Conservation (phyloP, 2,329 filamentous ascomycete genomes). For the Zopfia rhizophila region DNA sequence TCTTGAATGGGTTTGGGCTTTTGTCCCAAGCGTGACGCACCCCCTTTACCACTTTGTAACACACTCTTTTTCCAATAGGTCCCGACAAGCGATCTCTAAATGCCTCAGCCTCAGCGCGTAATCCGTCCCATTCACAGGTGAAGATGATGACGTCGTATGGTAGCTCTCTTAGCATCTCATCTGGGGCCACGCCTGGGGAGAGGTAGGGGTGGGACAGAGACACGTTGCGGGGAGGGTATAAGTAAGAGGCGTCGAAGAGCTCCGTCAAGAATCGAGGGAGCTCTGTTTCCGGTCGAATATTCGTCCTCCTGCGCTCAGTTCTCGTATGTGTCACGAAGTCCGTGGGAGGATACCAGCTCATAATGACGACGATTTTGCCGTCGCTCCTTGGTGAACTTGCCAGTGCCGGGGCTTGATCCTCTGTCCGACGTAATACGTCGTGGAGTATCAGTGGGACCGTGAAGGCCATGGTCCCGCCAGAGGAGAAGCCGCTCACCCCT, state of each 20-base stretch:
- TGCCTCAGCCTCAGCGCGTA: conserved; percentile 65
- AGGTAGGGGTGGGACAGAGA: conserved; percentile 63
- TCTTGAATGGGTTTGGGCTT: conserved; percentile 64
- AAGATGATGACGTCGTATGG: conserved; percentile 66
- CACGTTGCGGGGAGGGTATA: conserved; percentile 54
- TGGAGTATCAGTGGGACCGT: conserved; percentile 66
- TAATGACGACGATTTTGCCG: conserved; percentile 61
- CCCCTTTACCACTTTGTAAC: conserved; percentile 64
- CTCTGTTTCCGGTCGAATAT: conserved; percentile 58
- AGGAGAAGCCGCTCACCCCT: conserved; percentile 66
- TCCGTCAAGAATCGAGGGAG: conserved; percentile 55
- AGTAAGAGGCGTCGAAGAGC: conserved; percentile 55
- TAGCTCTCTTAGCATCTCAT: conserved; percentile 59
- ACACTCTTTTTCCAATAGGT: conserved; percentile 61
- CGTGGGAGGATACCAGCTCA: conserved; percentile 67
- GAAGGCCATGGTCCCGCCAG: conserved; percentile 67
- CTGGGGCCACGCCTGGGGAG: conserved; percentile 62
- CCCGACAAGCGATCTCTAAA: conserved; percentile 67
- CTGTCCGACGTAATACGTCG: conserved; percentile 41
- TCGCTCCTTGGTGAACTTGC: too few relatives aligned
- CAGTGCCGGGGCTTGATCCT: too few relatives aligned
- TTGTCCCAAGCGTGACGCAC: conserved; percentile 73
- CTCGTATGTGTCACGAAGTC: conserved; percentile 66
- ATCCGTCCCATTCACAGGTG: conserved; percentile 70
- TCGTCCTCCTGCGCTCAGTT: conserved; percentile 62